Evolutionary conservation across 1,284 basidiomycete genomes (phyloP).

Genomic region (Puccinia novopanici): DNA sequence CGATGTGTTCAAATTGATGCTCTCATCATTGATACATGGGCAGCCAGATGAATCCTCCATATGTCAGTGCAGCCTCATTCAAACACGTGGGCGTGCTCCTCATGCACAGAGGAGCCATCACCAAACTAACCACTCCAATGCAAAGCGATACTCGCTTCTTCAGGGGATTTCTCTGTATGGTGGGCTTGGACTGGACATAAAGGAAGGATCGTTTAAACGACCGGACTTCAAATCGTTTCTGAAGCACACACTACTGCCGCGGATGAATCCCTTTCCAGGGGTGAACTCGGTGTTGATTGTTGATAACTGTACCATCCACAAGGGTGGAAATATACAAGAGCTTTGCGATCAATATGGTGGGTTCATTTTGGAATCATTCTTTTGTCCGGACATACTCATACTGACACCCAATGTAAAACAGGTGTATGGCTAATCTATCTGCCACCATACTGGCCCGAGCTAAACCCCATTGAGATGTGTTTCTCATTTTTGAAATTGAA

Average conservation of each 20-base stretch:
- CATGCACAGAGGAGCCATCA: neutral
- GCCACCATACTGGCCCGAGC: conserved; percentile 17
- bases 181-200: neutral
- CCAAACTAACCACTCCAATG: neutral
- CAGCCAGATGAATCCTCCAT: conserved; percentile 5
- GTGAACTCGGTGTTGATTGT: conserved; percentile 12
- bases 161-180: neutral
- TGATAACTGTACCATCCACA: conserved; percentile 9
- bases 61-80: neutral
- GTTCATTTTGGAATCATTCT: too few relatives aligned
- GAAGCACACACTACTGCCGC: conserved; percentile 6
- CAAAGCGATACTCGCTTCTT: neutral
- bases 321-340: neutral
- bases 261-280: conserved; percentile 26
- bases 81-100: neutral
- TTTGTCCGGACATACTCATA: too few relatives aligned
- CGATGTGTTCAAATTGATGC: neutral
- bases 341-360: neutral
- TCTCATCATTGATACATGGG: neutral
- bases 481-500: neutral
- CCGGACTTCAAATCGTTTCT: conserved; percentile 5
- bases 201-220: neutral
- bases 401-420: too few relatives aligned
- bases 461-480: conserved; percentile 39
- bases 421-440: conserved; percentile 5